Percentiles rank a stretch among this genome's conserved stretches.
Conservation (phyloP, 768 basidiomycete genomes). For the Boletus barrowsii region DNA sequence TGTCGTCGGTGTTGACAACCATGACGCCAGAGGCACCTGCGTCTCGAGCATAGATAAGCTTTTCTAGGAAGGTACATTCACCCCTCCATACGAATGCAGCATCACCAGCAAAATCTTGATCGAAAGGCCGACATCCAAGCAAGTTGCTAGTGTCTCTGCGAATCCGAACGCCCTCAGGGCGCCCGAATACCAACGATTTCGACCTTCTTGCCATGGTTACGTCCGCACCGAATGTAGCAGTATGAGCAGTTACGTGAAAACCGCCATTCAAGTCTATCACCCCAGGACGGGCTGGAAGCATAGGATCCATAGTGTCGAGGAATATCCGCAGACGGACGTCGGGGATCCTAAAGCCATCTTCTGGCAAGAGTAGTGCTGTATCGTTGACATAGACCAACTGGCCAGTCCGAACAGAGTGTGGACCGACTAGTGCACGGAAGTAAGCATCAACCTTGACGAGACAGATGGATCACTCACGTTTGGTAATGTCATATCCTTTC, state of each 20-base stretch:
- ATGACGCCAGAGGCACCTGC: slow-evolving; percentile 79
- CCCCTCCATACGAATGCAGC: slow-evolving; percentile 71
- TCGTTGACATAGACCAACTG: slow-evolving; percentile 84
- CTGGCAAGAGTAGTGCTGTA: slow-evolving; percentile 39
- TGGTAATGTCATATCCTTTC: slow-evolving; percentile 82
- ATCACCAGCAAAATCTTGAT: slow-evolving; percentile 43
- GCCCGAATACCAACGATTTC: slow-evolving; percentile 43
- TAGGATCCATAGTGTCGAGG: slow-evolving; percentile 48
- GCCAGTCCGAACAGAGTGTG: slow-evolving; percentile 73
- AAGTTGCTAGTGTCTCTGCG: slow-evolving; percentile 49
- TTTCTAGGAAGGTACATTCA: slow-evolving; percentile 84
- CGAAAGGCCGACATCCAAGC: slow-evolving; percentile 60
- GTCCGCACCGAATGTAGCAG: slow-evolving; percentile 71
- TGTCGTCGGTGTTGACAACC: slow-evolving; percentile 64
- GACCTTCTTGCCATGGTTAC: slow-evolving; percentile 34
- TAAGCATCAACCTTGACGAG: slow-evolving; percentile 2
- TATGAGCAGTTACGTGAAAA: slow-evolving; percentile 53
- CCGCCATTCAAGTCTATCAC: slow-evolving; percentile 41
- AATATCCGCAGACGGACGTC: slow-evolving; percentile 62
- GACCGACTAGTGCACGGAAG: slow-evolving; percentile 59
- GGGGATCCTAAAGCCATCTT: slow-evolving; percentile 26
- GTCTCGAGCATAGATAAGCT: slow-evolving; percentile 63
- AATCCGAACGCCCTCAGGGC: slow-evolving; percentile 52
- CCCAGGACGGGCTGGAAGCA: slow-evolving; percentile 39
- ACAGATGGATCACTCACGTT: slow-evolving; percentile 48